A percentile compares a stretch with the other conserved stretches of the same genome.
Conservation (phyloP, 805 yeast species). For the Yamadazyma ubonensis region DNA sequence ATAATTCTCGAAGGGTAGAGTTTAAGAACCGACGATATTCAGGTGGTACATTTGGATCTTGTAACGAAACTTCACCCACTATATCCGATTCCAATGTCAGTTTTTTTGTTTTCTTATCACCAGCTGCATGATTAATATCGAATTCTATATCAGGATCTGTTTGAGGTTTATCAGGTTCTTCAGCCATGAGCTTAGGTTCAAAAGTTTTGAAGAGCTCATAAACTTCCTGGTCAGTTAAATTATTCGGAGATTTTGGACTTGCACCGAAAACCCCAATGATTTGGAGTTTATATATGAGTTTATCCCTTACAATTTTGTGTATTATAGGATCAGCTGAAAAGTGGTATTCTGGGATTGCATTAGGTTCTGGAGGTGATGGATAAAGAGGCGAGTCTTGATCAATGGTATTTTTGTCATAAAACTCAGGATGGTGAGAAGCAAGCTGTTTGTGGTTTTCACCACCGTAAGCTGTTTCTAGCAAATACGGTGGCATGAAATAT, state of each 20-base stretch:
- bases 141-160: constrained; percentile 4
- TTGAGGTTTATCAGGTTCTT: constrained; percentile 9
- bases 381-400: constrained; percentile 4
- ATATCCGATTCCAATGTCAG: constrained; percentile 11
- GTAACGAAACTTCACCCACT: constrained; percentile 20
- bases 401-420: constrained; percentile 1
- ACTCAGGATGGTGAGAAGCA: background rate
- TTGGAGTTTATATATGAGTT: constrained; percentile 33
- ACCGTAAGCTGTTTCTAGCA: constrained; percentile 39
- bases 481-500: constrained; percentile 44
- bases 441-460: constrained; percentile 20
- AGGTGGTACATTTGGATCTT: constrained; percentile 15
- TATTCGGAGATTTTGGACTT: constrained; percentile 24
- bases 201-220: constrained; percentile 32
- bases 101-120: background rate
- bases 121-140: background rate
- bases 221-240: constrained; percentile 27
- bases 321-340: constrained; percentile 33
- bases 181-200: constrained; percentile 26
- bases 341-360: constrained; percentile 18
- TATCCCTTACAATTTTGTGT: constrained; percentile 31
- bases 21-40: constrained; percentile 22
- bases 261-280: constrained; percentile 37
- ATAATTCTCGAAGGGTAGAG: constrained; percentile 25
- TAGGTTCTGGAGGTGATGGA: constrained; percentile 17